phyloP scores from a whole-genome alignment of 306 rosid species.

The Dryas alaskensis region DNA sequence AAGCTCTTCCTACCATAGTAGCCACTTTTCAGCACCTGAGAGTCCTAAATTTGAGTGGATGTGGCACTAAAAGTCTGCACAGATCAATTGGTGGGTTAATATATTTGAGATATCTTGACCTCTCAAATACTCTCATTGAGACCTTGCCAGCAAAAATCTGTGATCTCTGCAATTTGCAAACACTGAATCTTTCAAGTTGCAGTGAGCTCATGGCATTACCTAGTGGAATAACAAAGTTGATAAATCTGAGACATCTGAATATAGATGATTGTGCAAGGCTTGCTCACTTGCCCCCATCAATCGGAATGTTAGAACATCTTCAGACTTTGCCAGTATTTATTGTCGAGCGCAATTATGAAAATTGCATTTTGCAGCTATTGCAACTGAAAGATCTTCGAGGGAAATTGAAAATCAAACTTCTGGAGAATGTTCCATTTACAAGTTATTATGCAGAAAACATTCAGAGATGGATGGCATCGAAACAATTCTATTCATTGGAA shows the following conservation, averaged over 20 bases:
- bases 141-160: constrained; percentile 19
- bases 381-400: background rate
- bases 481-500: constrained; percentile 19
- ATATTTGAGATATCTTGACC: constrained; percentile 24
- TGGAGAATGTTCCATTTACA: background rate
- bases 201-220: constrained; percentile 22
- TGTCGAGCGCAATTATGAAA: background rate
- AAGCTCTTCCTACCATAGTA: constrained; percentile 9
- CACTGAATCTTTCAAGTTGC: constrained; percentile 23
- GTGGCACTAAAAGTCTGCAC: constrained; percentile 13
- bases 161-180: constrained; percentile 16
- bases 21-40: constrained; percentile 24
- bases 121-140: constrained; percentile 12
- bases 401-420: background rate
- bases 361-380: background rate
- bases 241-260: background rate
- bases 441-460: background rate
- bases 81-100: constrained; percentile 17
- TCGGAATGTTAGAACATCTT: background rate
- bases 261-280: background rate
- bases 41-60: constrained; percentile 20
- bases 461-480: background rate
- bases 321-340: constrained; percentile 27
- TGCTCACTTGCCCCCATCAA: constrained; percentile 7
- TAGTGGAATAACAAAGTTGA: background rate